Base-by-base conservation (phyloP, 129 eudicot genomes). In the Silybum marianum region DNA sequence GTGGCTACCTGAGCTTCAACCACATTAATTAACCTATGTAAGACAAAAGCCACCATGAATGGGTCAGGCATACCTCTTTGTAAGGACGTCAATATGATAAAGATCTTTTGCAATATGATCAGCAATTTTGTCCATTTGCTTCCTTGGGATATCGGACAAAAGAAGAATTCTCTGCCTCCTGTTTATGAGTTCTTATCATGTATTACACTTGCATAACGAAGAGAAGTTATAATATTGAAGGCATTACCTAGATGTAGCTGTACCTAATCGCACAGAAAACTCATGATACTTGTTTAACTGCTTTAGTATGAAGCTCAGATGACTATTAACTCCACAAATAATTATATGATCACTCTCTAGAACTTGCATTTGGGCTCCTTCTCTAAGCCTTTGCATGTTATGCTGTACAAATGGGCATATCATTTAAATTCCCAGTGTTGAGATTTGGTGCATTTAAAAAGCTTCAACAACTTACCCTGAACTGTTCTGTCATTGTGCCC, bases 401-500 rank as follows among this genome's bases (percentile, higher is more conserved):
- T 81, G 85, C 99, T 96, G 97, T 71, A 39, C 74, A 90, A 80
- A 84, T 63, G 18, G 21, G 66, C 39, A 40, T 13, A 80, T 74
- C 75, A 48, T 24, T 81, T 76, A 79, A 76, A 3, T 70, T 70
- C 30, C 77, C 34, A 14, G 51, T 2, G 78, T 66, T 71, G 71
- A 42, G 81, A 63, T 73, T 46, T 28, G 73, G 69, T 70, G 38
- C 48, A 46, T 38, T 46, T 39, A 71, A 25, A 38, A 80, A 68
- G 54, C 46, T 78, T 9, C 46, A 63, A 77, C 46, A 87, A 48
- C 89, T 81, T 88, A 96, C 99, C 88, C 99, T 93, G 73, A 96
- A 91, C 72, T 96, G 99, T 67, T 96, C 99, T 8, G 99, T 93
- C 99, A 96, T 96, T 39, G 99, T 96, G 87, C 99, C 90, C 88